Evolutionary conservation across 495 filamentous ascomycete genomes (phyloP).

Genomic region (Penicillium lagena): DNA sequence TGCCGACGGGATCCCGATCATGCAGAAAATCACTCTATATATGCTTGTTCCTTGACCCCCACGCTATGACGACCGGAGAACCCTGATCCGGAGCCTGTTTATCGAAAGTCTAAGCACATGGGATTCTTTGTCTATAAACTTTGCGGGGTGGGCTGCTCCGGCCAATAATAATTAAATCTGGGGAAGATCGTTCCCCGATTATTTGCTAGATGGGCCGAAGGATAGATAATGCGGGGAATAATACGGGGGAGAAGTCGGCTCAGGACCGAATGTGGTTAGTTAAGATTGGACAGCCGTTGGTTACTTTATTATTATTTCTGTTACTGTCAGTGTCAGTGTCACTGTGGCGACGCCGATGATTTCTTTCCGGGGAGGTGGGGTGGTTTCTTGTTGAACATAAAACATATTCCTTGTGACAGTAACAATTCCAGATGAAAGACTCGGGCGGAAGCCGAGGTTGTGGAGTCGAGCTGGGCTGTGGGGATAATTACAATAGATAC

Average conservation of each 20-base stretch:
- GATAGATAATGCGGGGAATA: conserved; percentile 2
- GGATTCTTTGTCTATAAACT: not conserved
- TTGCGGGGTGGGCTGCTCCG: conserved; percentile 18
- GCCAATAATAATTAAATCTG: conserved; percentile 8
- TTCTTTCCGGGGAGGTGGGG: no score
- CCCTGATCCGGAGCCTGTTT: not conserved
- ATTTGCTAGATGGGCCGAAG: conserved; percentile 8
- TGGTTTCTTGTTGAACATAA: no score
- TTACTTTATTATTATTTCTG: no score
- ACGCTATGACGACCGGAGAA: not conserved
- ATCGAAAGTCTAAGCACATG: not conserved
- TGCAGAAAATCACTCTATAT: not conserved
- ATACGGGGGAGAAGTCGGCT: conserved; percentile 7
- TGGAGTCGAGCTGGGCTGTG: no score
- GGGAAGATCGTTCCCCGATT: conserved; percentile 1
- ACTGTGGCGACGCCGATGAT: no score
- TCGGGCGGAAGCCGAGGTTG: no score
- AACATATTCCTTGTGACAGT: no score
- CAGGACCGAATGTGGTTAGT: no score
- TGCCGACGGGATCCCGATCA: not conserved
- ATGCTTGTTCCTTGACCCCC: not conserved
- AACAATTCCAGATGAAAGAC: no score
- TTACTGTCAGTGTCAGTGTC: no score
- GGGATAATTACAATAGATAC: not conserved
- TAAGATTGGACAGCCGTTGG: no score